Conservation (phyloP, 768 basidiomycete species). For the Boletales sp. region DNA sequence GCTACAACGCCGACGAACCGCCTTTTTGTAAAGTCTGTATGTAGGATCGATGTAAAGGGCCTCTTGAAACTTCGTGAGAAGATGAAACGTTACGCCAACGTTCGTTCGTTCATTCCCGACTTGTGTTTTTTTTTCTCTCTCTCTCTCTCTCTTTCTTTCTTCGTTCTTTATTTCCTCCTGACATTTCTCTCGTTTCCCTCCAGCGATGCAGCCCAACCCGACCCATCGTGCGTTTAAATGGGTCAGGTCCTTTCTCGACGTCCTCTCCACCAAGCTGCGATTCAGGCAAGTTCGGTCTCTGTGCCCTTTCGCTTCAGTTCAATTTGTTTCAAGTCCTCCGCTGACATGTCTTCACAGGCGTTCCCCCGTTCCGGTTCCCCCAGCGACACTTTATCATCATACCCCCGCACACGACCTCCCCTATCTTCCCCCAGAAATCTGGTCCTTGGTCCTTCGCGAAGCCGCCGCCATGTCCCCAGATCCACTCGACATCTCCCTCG, state of each 20-base stretch:
- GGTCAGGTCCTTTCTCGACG: constrained; percentile 14
- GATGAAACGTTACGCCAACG: background rate
- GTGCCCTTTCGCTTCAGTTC: background rate
- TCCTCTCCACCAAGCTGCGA: constrained; percentile 17
- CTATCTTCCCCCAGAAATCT: constrained; percentile 57
- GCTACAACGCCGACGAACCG: no score
- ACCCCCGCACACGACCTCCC: constrained; percentile 36
- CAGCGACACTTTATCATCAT: constrained; percentile 19
- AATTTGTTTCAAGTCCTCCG: background rate
- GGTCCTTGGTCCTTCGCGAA: constrained; percentile 61
- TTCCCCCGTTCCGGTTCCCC: background rate
- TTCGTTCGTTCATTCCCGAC: background rate
- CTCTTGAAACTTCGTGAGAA: no score
- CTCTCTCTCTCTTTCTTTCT: background rate
- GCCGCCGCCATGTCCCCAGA: constrained; percentile 45
- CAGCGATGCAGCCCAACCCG: constrained; percentile 14
- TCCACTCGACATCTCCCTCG: constrained; percentile 44
- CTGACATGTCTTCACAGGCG: constrained; percentile 12
- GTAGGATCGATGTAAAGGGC: no score
- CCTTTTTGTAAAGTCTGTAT: no score
- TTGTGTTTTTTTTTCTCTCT: background rate
- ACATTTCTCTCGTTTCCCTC: background rate
- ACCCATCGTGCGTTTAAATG: constrained; percentile 12
- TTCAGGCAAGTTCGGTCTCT: constrained; percentile 1
- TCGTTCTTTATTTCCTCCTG: background rate